Evolutionary conservation across 2,329 filamentous ascomycete genomes (phyloP).

Genomic region (Alternaria incomplexa): DNA sequence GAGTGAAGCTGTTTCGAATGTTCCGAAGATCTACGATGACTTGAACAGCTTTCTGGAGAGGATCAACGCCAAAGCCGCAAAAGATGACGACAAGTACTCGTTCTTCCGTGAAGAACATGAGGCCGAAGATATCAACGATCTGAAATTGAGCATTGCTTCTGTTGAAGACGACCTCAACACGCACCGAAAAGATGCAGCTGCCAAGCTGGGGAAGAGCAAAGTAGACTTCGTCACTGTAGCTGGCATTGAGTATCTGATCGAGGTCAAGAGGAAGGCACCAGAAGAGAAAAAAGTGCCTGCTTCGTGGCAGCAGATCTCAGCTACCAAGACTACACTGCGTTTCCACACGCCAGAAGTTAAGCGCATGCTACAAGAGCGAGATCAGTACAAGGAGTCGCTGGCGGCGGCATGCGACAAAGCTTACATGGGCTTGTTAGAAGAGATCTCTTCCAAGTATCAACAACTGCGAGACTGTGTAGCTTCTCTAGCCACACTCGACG

Average conservation of each 20-base stretch:
- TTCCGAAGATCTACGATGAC: constrained; percentile 77
- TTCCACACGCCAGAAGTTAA: constrained; percentile 95
- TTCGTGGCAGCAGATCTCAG: constrained; percentile 92
- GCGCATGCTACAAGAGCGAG: constrained; percentile 80
- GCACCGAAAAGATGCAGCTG: constrained; percentile 74
- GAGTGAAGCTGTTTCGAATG: constrained; percentile 71
- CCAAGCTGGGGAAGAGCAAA: constrained; percentile 72
- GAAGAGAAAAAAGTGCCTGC: constrained; percentile 88
- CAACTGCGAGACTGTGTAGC: constrained; percentile 87
- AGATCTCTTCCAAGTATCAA: constrained; percentile 85
- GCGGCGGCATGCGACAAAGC: constrained; percentile 89
- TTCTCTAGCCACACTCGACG: constrained; percentile 85
- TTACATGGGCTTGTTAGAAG: constrained; percentile 72
- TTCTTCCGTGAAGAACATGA: constrained; percentile 91
- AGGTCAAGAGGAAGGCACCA: constrained; percentile 73
- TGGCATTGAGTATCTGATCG: constrained; percentile 93
- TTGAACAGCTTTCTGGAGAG: constrained; percentile 79
- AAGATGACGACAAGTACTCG: constrained; percentile 86
- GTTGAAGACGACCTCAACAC: constrained; percentile 88
- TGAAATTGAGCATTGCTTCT: constrained; percentile 91
- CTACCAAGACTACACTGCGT: constrained; percentile 88
- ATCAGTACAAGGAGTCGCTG: constrained; percentile 92
- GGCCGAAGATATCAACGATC: constrained; percentile 84
- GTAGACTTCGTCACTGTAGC: constrained; percentile 83
- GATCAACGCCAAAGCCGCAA: constrained; percentile 84